These are phyloP conservation scores for Aspergillus pseudonomiae DNA, from an alignment of 2,329 filamentous ascomycete genomes.

Conservation along the genomic window DNA sequence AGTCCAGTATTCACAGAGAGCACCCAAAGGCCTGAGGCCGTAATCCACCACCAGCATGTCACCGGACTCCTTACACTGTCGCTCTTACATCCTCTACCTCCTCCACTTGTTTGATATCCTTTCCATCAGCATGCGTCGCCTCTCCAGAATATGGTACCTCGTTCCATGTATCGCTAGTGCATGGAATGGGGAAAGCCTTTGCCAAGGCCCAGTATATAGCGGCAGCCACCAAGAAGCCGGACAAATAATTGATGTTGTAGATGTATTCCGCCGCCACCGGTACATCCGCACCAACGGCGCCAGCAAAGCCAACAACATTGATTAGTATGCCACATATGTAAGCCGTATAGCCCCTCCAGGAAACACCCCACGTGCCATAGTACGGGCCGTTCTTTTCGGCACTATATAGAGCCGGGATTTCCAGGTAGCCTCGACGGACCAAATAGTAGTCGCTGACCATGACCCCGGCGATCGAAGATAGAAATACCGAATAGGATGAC, in stretches of 20 bases:
- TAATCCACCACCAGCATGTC: not conserved
- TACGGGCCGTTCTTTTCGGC: not conserved
- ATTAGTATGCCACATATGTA: not conserved
- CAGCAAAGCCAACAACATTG: not conserved
- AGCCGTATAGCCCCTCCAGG: not conserved
- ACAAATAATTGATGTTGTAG: not conserved
- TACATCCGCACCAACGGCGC: not conserved
- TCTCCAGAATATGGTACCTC: not conserved
- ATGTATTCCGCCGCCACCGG: not conserved
- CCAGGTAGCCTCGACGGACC: not conserved
- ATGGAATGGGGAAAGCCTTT: not conserved
- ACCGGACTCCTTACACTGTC: not conserved
- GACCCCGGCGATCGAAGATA: not conserved
- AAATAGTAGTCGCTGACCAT: not conserved
- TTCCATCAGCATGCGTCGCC: not conserved
- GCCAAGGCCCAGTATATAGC: not conserved
- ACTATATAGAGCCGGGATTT: not conserved
- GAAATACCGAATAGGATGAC: not conserved
- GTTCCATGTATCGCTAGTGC: not conserved
- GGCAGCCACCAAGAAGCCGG: not conserved
- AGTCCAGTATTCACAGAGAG: no score
- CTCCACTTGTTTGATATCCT: not conserved
- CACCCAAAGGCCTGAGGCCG: no score
- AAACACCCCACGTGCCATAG: not conserved
- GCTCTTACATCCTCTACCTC: not conserved